phyloP scores from a whole-genome alignment of 176 grass and related monocot species.

The Cocos nucifera region DNA sequence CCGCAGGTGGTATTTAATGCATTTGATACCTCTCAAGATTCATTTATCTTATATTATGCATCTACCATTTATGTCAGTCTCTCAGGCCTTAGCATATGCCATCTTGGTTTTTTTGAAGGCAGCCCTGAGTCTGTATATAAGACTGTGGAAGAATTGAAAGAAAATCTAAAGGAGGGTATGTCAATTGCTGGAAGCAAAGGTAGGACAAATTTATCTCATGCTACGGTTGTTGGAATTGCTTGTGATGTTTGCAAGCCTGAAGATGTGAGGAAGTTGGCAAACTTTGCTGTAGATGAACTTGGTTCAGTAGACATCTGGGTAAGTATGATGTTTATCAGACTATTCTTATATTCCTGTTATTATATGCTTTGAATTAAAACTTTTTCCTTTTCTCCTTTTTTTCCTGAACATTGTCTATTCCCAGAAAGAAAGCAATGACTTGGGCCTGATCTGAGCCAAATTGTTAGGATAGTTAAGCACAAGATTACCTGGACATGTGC shows the following conservation, averaged over 20 bases:
- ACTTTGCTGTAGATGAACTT: slow-evolving; percentile 63
- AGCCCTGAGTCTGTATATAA: slow-evolving; percentile 80
- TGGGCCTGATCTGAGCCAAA: no score
- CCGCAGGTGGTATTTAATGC: slow-evolving; percentile 50
- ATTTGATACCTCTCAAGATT: not conserved
- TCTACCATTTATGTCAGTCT: slow-evolving; percentile 9
- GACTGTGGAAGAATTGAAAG: slow-evolving; percentile 77
- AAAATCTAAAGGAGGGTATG: slow-evolving; percentile 62
- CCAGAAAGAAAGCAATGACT: no score
- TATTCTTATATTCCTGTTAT: not conserved
- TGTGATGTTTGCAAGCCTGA: slow-evolving; percentile 97
- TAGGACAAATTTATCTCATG: slow-evolving; percentile 52
- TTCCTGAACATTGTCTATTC: not conserved
- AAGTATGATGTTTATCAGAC: slow-evolving; percentile 19
- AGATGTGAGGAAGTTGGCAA: slow-evolving; percentile 74
- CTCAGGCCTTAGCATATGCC: not conserved
- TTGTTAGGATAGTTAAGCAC: no score
- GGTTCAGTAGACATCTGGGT: slow-evolving; percentile 98
- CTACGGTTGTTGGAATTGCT: slow-evolving; percentile 72
- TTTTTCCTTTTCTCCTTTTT: not conserved
- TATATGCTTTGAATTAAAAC: no score
- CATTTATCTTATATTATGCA: not conserved
- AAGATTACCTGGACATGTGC: no score
- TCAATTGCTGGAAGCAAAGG: slow-evolving; percentile 69
- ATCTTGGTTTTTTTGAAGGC: slow-evolving; percentile 37